Evolutionary conservation across 176 grass and related monocot species (phyloP).

Genomic region (Eragrostis curvula): DNA sequence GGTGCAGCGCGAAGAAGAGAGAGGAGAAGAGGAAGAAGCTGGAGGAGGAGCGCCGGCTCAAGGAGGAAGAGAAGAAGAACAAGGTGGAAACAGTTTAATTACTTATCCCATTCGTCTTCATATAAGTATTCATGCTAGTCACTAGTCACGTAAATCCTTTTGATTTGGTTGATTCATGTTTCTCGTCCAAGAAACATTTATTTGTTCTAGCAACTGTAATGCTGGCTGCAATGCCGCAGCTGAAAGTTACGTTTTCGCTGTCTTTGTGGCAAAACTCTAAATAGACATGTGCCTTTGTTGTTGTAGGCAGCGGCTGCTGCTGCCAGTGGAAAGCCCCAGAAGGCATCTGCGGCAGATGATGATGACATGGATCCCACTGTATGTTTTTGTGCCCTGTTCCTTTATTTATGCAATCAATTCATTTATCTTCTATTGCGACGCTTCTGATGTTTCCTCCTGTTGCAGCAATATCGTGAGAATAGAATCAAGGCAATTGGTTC

Average conservation of each 20-base stretch:
- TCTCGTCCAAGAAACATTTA: not conserved
- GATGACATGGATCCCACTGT: constrained; percentile 97
- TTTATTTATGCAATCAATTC: not conserved
- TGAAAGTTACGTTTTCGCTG: not conserved
- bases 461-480: constrained; percentile 91
- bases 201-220: not conserved
- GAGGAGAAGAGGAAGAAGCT: constrained; percentile 85
- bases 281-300: not conserved
- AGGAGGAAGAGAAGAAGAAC: constrained; percentile 86
- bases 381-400: constrained; percentile 14
- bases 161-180: not conserved
- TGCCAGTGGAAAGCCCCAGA: constrained; percentile 46
- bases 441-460: constrained; percentile 24
- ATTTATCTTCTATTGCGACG: constrained; percentile 21
- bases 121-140: not conserved
- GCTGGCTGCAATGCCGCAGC: not conserved
- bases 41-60: constrained; percentile 90
- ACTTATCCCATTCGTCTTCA: not conserved
- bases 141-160: constrained; percentile 5
- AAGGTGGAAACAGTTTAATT: constrained; percentile 45
- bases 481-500: constrained; percentile 69
- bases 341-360: constrained; percentile 52
- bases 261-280: not conserved
- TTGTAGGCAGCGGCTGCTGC: constrained; percentile 50
- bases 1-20: constrained; percentile 74